Evolutionary conservation across 139 green algal genomes (phyloP).

Genomic region (Coccomyxa sp.): DNA sequence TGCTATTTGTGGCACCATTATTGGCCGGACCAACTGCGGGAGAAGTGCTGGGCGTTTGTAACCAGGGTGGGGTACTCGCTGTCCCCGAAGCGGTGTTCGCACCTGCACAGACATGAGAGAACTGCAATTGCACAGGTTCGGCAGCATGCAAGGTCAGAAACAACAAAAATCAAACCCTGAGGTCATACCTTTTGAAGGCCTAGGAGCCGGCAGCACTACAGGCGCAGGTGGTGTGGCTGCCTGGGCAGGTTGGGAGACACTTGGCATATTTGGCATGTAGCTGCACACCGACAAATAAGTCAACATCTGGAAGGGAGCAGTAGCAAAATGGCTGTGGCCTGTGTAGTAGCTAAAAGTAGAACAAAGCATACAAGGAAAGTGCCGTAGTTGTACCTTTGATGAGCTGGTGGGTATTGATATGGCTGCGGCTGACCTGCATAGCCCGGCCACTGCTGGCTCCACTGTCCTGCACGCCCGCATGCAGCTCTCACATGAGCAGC

Average conservation of each 20-base stretch:
- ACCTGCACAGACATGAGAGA: neutral
- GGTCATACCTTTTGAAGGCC: no score
- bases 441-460: conserved; percentile 3
- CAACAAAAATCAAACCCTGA: neutral
- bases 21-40: neutral
- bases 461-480: neutral
- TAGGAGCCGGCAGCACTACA: no score
- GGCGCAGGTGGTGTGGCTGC: neutral
- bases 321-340: no score
- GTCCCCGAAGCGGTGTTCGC: no score
- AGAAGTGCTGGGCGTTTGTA: neutral
- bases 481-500: neutral
- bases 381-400: neutral
- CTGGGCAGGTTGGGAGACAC: neutral
- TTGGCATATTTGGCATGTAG: neutral
- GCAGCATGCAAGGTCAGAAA: neutral
- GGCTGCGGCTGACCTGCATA: neutral
- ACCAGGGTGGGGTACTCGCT: neutral
- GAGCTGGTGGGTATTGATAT: neutral
- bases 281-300: no score
- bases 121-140: neutral
- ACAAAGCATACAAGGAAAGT: neutral
- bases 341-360: neutral
- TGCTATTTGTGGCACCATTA: neutral
- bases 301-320: neutral